Conservation (phyloP, 192 early-diverging fungal species). For the Coemansia sp. region DNA sequence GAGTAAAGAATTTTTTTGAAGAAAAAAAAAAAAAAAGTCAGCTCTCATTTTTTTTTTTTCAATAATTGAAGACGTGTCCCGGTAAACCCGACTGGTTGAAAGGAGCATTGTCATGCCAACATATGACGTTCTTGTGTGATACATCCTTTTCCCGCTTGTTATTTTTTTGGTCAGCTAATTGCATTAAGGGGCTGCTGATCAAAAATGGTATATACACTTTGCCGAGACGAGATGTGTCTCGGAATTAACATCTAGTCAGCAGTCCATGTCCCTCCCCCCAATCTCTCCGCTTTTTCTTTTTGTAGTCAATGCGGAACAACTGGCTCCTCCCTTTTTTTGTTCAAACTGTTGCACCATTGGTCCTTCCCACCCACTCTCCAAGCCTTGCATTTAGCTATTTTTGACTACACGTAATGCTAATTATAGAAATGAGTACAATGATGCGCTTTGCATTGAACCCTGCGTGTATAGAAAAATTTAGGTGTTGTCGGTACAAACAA, state of each 20-base stretch:
- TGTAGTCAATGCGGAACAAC: too few species aligned
- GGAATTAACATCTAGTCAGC: slow-evolving; percentile 6
- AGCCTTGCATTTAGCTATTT: neutral
- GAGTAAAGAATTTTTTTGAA: neutral
- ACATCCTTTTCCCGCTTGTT: too few species aligned
- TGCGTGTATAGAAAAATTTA: neutral
- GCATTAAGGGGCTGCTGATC: slow-evolving; percentile 4
- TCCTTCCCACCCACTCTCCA: neutral
- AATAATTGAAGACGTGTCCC: neutral
- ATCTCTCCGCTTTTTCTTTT: too few species aligned
- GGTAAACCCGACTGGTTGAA: neutral
- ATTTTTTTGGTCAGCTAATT: neutral
- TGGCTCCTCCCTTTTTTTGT: too few species aligned
- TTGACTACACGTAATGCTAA: neutral
- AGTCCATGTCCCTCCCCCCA: neutral
- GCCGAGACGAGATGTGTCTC: slow-evolving; percentile 7
- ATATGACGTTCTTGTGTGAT: too few species aligned
- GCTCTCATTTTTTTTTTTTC: neutral
- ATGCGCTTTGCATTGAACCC: neutral
- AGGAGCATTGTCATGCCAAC: too few species aligned
- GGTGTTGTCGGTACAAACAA: neutral
- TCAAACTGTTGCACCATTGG: neutral
- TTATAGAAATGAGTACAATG: neutral
- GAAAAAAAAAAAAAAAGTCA: neutral
- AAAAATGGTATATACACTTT: neutral